Evolutionary conservation across 2,329 filamentous ascomycete genomes (phyloP), one percentile per base, ranked within the genome.

Genomic region (Apiospora saccharicola): DNA sequence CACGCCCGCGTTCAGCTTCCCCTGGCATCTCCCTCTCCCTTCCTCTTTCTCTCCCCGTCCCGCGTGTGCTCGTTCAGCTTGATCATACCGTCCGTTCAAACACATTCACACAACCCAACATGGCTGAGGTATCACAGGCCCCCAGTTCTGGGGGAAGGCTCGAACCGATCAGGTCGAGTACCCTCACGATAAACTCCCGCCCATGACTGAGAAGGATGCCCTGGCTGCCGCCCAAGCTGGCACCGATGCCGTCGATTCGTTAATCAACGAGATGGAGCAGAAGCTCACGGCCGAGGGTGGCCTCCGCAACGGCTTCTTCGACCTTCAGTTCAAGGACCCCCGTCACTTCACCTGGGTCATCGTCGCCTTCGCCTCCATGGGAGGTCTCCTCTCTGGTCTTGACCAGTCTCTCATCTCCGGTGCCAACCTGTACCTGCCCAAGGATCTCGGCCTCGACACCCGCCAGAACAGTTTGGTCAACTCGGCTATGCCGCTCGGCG

Each of bases 331-430:
- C 81, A 85, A 85, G 69, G 87, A 92, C 79, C 90, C 91, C 0
- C 88, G 85, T 70, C 82, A 90, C 77, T 94, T 93, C 79, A 94
- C 91, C 37, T 92, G 87, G 84, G 82, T 92, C 22, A 85, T 93
- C 19, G 90, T 93, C 64, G 89, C 86, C 0, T 94, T 94, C 76
- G 92, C 92, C n/a, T 92, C 90, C 22, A 92, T 94, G 90, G 92
- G 92, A 69, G 92, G 92, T 79, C 83, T 94, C 30, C 87, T 94
- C 0, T 93, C 90, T 1, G 92, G 92, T 73, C 85, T 94, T 26
- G 92, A 94, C 78, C 92, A 94, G 81, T 92, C 90, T 67, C 84
- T 94, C 71, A 94, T 94, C 77, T 91, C 88, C 16, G 92, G 92
- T 70, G 92, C 92, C 69, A 91, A 92, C 77, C 83, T 94, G 4